Conservation (phyloP, 192 early-diverging fungal genomes). For the Coemansia sp. region DNA sequence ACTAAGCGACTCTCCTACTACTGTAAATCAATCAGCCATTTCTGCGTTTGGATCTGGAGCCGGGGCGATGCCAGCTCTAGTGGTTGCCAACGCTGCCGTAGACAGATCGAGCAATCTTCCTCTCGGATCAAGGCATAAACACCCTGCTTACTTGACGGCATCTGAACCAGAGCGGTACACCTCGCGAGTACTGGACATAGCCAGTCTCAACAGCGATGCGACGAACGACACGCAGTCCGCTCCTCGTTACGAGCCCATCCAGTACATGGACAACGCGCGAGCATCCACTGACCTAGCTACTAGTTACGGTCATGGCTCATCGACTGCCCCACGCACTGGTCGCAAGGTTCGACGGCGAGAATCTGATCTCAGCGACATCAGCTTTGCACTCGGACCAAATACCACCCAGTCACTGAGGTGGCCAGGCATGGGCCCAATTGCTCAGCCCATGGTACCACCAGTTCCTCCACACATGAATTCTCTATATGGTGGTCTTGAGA, state of each 20-base stretch:
- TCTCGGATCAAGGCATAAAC: background rate
- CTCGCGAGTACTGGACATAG: background rate
- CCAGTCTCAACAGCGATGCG: conserved; percentile 17
- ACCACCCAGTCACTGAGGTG: background rate
- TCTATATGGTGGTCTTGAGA: conserved; percentile 34
- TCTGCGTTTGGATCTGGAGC: too few species aligned
- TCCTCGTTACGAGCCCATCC: conserved; percentile 18
- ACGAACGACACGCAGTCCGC: conserved; percentile 29
- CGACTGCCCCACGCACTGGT: background rate
- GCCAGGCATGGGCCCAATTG: conserved; percentile 8
- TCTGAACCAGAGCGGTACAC: background rate
- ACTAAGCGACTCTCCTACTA: background rate
- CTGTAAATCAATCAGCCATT: background rate
- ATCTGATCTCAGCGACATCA: conserved; percentile 28
- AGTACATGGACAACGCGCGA: conserved; percentile 21
- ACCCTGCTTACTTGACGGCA: background rate
- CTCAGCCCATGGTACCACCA: conserved; percentile 32
- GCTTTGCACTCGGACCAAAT: conserved; percentile 5
- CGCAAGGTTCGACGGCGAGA: background rate
- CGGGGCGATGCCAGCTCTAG: background rate
- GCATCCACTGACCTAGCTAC: conserved; percentile 15
- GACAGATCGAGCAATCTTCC: background rate
- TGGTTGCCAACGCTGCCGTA: background rate
- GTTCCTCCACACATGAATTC: conserved; percentile 32
- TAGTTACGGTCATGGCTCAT: background rate